Conservation (phyloP, 1,139 yeast genomes). For the Debaryomycetaceae sp. region DNA sequence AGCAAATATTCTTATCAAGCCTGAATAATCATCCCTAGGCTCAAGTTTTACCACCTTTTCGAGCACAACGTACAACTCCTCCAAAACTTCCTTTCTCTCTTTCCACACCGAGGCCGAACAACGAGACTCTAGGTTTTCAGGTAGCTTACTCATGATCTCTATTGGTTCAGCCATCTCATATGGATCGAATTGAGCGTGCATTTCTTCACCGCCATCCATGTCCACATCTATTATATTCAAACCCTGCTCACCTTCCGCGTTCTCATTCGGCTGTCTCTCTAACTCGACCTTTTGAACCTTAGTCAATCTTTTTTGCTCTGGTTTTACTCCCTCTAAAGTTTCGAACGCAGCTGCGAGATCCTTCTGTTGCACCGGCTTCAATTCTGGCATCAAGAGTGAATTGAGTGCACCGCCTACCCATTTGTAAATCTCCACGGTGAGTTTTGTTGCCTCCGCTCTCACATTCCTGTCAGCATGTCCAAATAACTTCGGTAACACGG, state of each 20-base stretch:
- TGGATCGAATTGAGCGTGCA: constrained; percentile 24
- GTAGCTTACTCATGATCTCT: constrained; percentile 63
- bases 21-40: constrained; percentile 53
- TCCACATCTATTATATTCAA: constrained; percentile 39
- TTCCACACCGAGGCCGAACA: constrained; percentile 78
- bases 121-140: constrained; percentile 54
- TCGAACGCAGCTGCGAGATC: constrained; percentile 76
- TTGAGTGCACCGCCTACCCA: constrained; percentile 74
- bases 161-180: constrained; percentile 42
- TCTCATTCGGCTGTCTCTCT: constrained; percentile 13
- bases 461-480: constrained; percentile 88
- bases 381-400: constrained; percentile 57
- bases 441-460: constrained; percentile 69
- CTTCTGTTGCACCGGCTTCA: constrained; percentile 90
- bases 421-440: constrained; percentile 68
- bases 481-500: constrained; percentile 64
- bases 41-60: constrained; percentile 45
- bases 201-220: constrained; percentile 4
- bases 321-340: constrained; percentile 40
- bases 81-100: constrained; percentile 83
- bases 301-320: constrained; percentile 57
- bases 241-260: constrained; percentile 13
- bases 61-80: constrained; percentile 56
- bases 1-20: constrained; percentile 57
- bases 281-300: constrained; percentile 42